Evolutionary conservation across 192 early-diverging fungal species (phyloP).

Genomic region (Coemansia erecta): DNA sequence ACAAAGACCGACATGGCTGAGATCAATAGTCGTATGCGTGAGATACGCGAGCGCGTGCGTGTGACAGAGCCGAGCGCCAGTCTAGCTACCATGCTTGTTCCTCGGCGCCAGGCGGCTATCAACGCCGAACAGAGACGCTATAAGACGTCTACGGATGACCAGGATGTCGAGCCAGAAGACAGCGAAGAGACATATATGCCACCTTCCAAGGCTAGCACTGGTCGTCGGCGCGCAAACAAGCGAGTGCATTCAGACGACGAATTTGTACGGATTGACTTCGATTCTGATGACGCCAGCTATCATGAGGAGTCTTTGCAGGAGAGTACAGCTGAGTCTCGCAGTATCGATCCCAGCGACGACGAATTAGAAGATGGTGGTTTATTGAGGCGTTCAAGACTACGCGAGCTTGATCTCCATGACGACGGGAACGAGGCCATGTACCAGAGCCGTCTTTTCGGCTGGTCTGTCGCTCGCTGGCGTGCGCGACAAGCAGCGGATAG

Average conservation of each 20-base stretch:
- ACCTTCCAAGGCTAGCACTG: not conserved
- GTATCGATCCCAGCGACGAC: not conserved
- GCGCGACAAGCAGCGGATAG: constrained; percentile 12
- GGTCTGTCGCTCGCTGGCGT: constrained; percentile 48
- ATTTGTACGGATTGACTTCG: too few species aligned
- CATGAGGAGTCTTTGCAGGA: too few species aligned
- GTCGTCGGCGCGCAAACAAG: too few species aligned
- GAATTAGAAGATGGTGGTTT: not conserved
- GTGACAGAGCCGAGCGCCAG: not conserved
- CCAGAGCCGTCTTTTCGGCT: constrained; percentile 50
- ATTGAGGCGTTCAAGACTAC: not conserved
- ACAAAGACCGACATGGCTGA: constrained; percentile 30
- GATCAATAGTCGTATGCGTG: constrained; percentile 24
- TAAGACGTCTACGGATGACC: not conserved
- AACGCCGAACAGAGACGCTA: constrained; percentile 9
- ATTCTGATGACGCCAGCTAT: too few species aligned
- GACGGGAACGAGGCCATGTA: constrained; percentile 65
- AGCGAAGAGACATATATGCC: constrained; percentile 3
- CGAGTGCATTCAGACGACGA: too few species aligned
- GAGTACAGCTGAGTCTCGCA: too few species aligned
- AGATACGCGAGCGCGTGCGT: constrained; percentile 7
- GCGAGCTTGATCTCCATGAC: constrained; percentile 28
- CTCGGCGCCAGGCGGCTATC: constrained; percentile 16
- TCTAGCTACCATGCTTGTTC: constrained; percentile 13
- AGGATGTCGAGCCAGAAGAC: constrained; percentile 1